Evolutionary conservation across 345 rosid genomes (phyloP), one percentile per base, ranked within the genome.

Genomic region (Brassica carinata): DNA sequence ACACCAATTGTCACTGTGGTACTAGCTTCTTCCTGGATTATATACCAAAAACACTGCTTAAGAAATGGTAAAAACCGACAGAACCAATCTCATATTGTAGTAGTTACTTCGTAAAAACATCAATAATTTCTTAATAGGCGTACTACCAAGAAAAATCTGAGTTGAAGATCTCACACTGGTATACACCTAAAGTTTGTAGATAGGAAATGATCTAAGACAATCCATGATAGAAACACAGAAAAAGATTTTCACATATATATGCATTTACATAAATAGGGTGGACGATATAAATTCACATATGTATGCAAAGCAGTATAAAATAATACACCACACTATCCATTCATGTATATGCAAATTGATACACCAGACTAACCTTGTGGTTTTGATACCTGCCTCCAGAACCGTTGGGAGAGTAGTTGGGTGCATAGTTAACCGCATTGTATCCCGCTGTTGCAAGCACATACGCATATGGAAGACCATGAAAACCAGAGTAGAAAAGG

Each of bases 1-100:
- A 94, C 89, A 59, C 97, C 99, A 63, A 94, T 90, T 14, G 96
- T 92, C 86, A 91, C 76, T 5, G 96, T 88, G 81, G 83, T 87
- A 51, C 86, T 85, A 34, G 72, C 86, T 64, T 96, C 98, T 70
- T 94, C 99, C 99, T 96, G 85, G 29, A 84, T 75, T 79, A 72
- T 64, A 69, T 69, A 77, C 26, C 76, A 67, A 59, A 65, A 75
- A 62, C 68, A 57, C 77, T 71, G 15, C 30, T 53, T 75, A 18
- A 55, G 29, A 53, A 13, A 48, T 69, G 31, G 10, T 15, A 67
- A 43, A 59, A 23, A 69, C 2, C n/a, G 2, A 73, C 13, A 15
- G 13, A 64, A 64, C 57, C 34, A 6, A 65, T 29, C 3, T 34
- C 9, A 2, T 18, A 64, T 27, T 71, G 30, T 34, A 48, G 17